Evolutionary conservation across 2,329 filamentous ascomycete genomes (phyloP).

Genomic region (Scedosporium boydii): DNA sequence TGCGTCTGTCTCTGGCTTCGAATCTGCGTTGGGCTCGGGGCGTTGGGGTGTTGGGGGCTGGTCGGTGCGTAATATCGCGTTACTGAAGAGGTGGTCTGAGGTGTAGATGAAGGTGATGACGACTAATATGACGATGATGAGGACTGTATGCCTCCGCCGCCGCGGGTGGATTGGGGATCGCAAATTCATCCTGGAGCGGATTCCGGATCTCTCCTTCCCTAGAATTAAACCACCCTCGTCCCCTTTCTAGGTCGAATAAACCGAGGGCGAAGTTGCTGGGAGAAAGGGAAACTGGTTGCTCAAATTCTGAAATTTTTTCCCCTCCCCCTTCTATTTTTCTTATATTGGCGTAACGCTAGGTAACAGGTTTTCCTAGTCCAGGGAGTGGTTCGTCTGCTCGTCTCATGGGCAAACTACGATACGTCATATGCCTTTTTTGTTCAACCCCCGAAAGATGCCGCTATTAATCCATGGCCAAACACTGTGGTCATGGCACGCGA

Average conservation of each 20-base stretch:
- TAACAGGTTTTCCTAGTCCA: neutral
- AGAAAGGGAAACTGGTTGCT: neutral
- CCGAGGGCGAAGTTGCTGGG: neutral
- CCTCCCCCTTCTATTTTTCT: too few species aligned
- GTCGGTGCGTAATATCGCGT: constrained; percentile 4
- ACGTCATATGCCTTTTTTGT: neutral
- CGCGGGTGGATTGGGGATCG: constrained; percentile 5
- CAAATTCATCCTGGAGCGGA: constrained; percentile 2
- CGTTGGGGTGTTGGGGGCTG: neutral
- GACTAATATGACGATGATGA: constrained; percentile 5
- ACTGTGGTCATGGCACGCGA: neutral
- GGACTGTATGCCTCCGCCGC: constrained; percentile 7
- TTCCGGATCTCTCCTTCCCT: neutral
- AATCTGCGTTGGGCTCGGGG: neutral
- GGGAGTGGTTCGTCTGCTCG: neutral
- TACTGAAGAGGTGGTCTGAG: constrained; percentile 8
- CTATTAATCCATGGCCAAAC: neutral
- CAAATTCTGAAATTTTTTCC: neutral
- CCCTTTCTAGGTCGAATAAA: neutral
- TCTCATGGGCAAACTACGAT: neutral
- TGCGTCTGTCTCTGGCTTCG: neutral
- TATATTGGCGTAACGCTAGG: neutral
- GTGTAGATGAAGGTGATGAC: constrained; percentile 9
- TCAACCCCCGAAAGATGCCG: neutral
- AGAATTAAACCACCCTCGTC: neutral